A percentile compares a stretch with the other conserved stretches of the same genome.
Conservation (phyloP, 1,139 yeast species). For the Wickerhamiella infanticola region DNA sequence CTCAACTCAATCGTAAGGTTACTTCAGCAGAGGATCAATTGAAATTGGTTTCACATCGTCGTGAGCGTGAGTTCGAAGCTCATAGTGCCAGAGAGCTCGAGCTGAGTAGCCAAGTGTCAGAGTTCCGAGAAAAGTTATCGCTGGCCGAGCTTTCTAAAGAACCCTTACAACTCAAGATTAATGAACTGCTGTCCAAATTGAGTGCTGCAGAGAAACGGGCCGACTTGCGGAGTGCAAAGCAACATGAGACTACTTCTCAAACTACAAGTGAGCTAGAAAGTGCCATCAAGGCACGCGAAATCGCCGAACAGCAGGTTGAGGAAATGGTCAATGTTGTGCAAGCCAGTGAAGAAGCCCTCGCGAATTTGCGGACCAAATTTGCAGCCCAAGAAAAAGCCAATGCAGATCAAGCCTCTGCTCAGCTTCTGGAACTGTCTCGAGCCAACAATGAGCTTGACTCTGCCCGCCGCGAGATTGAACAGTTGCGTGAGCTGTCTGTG, state of each 20-base stretch:
- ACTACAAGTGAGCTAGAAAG: constrained; percentile 23
- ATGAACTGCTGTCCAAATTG: constrained; percentile 28
- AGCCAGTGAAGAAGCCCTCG: constrained; percentile 2
- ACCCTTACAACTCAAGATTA: constrained; percentile 22
- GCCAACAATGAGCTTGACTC: not conserved
- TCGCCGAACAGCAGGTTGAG: constrained; percentile 32
- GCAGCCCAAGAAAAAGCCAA: not conserved
- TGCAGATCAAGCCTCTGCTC: not conserved
- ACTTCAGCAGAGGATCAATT: constrained; percentile 31
- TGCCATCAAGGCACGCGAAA: constrained; percentile 35
- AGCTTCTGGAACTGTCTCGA: not conserved
- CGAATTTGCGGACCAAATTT: not conserved
- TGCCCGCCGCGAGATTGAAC: not conserved
- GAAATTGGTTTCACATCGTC: constrained; percentile 14
- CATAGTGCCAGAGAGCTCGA: constrained; percentile 1
- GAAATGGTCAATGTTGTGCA: constrained; percentile 1
- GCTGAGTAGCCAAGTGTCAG: constrained; percentile 15
- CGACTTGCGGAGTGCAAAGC: constrained; percentile 10
- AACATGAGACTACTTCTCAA: not conserved
- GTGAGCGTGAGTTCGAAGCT: constrained; percentile 15
- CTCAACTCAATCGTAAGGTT: constrained; percentile 33
- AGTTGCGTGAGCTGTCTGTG: not conserved
- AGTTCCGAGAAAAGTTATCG: constrained; percentile 13
- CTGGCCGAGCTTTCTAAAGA: constrained; percentile 13
- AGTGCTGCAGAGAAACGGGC: constrained; percentile 32